Conservation (phyloP, 306 rosid species). For the Ammopiptanthus mongolicus region DNA sequence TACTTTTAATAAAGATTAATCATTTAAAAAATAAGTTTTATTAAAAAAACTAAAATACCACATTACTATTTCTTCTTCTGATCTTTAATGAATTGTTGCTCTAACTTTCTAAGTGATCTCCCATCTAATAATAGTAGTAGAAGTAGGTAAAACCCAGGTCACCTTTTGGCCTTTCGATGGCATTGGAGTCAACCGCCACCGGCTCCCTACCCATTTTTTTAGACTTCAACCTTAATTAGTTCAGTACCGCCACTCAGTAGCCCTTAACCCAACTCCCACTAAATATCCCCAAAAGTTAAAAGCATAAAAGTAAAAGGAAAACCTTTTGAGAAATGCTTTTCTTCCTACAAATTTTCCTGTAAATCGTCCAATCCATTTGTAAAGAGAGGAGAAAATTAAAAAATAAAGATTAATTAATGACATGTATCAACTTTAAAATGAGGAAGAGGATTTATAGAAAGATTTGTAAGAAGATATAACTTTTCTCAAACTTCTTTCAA, state of each 20-base stretch:
- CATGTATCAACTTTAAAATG: no score
- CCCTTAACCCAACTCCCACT: conserved; percentile 2
- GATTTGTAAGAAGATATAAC: no score
- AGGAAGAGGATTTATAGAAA: no score
- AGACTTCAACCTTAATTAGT: conserved; percentile 15
- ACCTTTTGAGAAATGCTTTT: no score
- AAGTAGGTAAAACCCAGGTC: conserved; percentile 6
- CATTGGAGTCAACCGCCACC: conserved; percentile 43
- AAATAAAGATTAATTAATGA: no score
- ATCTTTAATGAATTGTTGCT: background rate
- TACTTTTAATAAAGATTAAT: background rate
- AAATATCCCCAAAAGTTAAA: background rate
- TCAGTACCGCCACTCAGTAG: background rate
- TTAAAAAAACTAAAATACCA: background rate
- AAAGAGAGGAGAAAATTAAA: no score
- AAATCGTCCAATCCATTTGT: no score
- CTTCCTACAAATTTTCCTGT: no score
- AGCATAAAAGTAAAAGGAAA: no score
- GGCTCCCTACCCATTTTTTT: conserved; percentile 17
- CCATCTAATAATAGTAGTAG: background rate
- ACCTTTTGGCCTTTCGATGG: conserved; percentile 5
- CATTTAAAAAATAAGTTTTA: background rate
- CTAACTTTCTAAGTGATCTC: background rate
- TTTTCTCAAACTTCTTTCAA: no score
- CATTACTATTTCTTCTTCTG: background rate